These are phyloP conservation scores for Dendrobium officinale DNA, from an alignment of 106 monocot species.

Conservation along the genomic window DNA sequence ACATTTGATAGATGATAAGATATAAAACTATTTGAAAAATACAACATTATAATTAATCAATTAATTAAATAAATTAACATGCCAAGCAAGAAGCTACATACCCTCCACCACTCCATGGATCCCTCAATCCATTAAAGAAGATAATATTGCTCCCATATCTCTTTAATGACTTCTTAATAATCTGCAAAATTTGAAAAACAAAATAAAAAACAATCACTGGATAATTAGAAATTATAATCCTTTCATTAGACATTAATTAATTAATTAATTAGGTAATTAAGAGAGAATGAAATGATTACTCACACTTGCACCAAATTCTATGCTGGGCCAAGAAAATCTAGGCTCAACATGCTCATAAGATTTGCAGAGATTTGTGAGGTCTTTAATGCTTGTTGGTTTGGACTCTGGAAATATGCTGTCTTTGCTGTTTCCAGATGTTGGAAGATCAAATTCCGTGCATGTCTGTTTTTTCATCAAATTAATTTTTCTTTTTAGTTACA, in stretches of 20 bases:
- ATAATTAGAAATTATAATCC: background rate
- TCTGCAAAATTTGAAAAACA: background rate
- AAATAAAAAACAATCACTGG: background rate
- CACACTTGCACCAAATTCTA: conserved; percentile 38
- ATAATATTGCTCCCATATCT: conserved; percentile 42
- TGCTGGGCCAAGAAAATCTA: conserved; percentile 32
- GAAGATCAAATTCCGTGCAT: conserved; percentile 34
- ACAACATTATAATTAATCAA: too few relatives aligned
- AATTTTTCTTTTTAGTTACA: too few relatives aligned
- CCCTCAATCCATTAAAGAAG: conserved; percentile 51
- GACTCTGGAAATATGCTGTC: conserved; percentile 35
- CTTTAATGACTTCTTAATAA: conserved; percentile 27
- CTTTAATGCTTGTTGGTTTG: background rate
- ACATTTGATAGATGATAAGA: too few relatives aligned
- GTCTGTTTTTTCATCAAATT: conserved; percentile 12
- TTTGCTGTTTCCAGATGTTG: conserved; percentile 16
- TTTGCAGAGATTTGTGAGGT: conserved; percentile 1
- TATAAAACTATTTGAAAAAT: too few relatives aligned
- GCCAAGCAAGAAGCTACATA: background rate
- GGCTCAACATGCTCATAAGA: conserved; percentile 3
- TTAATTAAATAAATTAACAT: too few relatives aligned
- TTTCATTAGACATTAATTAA: background rate
- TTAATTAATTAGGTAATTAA: background rate
- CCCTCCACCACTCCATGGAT: conserved; percentile 68
- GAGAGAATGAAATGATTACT: background rate